Base-by-base conservation (phyloP, 2,329 filamentous ascomycete species). In the Eutypella sp. region DNA sequence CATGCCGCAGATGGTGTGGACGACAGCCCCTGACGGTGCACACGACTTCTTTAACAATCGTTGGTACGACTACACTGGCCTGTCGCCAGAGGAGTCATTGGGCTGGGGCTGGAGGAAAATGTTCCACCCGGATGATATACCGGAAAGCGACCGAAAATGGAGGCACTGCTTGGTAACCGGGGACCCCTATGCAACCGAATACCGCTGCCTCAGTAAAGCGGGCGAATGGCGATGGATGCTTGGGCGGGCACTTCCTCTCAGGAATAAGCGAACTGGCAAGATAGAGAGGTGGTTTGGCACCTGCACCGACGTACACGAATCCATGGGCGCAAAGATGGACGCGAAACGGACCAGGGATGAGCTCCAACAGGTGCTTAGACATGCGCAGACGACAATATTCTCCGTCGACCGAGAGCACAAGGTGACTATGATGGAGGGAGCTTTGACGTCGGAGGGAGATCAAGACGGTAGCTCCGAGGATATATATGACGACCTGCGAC, bases 201-300 rank as follows among this genome's bases (percentile, higher is more conserved):
- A 89, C 53, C 78, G 87, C 33, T 87, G 82, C 49, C 75, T 69
- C 42, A 81, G 75, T 47, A 77, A 76, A 41, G 76, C 84, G 25
- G 87, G 87, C 1, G 75, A 84, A 46, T 91, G 82, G 79, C 75
- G 85, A 44, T 92, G 87, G 87, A 89, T 90, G 73, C 69, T 92
- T 3, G 86, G 83, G 10, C 75, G 85, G 37, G 87, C 86, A 1
- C 63, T 86, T 13, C 85, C 87, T 0, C 73, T 89, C 56, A 74
- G 74, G 33, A 81, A 88, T 48, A 76, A 75, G 50, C 76, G 83
- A 38, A 79, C 78, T 0, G 85, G 84, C 2, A 69, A 75, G 40
- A 88, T 91, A 41, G 73, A 87, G 47, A 89, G 87, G 59, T 91
- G 87, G 87, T 89, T 87, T 56, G 87, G 74, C 15, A 89, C 85